These are phyloP conservation scores for Phaseolus coccineus DNA, from an alignment of 331 rosid species.

Conservation along the genomic window DNA sequence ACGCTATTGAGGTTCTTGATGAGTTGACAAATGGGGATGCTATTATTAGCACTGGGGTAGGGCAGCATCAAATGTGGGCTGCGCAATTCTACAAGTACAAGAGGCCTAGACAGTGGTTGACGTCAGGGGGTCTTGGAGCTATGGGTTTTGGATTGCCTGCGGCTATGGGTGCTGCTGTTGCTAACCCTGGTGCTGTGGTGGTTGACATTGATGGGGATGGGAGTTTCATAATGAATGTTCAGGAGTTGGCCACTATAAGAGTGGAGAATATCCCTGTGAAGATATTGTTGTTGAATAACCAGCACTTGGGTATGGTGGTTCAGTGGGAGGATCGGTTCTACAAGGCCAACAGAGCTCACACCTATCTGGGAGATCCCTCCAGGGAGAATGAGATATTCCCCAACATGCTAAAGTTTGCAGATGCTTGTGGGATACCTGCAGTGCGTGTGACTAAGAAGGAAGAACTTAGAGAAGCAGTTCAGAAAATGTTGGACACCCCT, in stretches of 20 bases:
- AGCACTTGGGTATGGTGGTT: conserved; percentile 90
- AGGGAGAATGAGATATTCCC: conserved; percentile 70
- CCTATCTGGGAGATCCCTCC: conserved; percentile 74
- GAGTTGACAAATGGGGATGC: conserved; percentile 80
- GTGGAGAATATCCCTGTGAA: conserved; percentile 83
- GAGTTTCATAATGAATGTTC: conserved; percentile 84
- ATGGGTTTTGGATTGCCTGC: conserved; percentile 95
- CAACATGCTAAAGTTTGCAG: conserved; percentile 80
- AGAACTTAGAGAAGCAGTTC: conserved; percentile 69
- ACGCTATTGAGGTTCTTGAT: conserved; percentile 82
- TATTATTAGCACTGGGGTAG: conserved; percentile 81
- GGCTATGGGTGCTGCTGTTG: conserved; percentile 83
- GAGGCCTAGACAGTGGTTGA: conserved; percentile 82
- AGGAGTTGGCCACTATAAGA: conserved; percentile 71
- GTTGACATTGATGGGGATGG: conserved; percentile 91
- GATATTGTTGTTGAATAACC: conserved; percentile 76
- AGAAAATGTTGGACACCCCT: conserved; percentile 78
- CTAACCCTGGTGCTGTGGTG: conserved; percentile 64
- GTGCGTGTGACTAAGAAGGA: conserved; percentile 66
- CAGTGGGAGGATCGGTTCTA: conserved; percentile 95
- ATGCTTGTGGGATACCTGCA: conserved; percentile 75
- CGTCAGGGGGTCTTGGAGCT: conserved; percentile 83
- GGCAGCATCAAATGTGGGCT: conserved; percentile 92
- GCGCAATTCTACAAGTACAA: conserved; percentile 73
- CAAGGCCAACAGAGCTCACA: conserved; percentile 79